A percentile compares a stretch with the other conserved stretches of the same genome.
Evolutionary conservation across 2,329 filamentous ascomycete species (phyloP).

Genomic region (Chaetomium olivaceum): DNA sequence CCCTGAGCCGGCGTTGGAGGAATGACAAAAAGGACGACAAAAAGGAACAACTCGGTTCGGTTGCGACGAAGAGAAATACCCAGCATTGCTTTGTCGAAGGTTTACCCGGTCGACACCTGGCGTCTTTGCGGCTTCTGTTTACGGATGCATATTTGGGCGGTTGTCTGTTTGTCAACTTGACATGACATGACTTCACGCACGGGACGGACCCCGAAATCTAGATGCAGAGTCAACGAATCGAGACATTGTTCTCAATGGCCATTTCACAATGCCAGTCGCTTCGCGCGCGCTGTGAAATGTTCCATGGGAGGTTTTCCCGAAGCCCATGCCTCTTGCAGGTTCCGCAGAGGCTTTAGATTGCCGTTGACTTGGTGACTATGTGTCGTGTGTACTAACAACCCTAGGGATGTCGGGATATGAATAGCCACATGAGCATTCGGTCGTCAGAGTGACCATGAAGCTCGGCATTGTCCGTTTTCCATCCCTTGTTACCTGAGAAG

Average conservation of each 20-base stretch:
- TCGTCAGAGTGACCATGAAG: not conserved
- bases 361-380: constrained; percentile 19
- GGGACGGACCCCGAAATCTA: constrained; percentile 31
- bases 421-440: constrained; percentile 4
- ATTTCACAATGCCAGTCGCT: constrained; percentile 58
- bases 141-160: constrained; percentile 36
- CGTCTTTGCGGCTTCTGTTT: constrained; percentile 32
- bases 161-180: constrained; percentile 21
- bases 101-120: constrained; percentile 28
- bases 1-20: constrained; percentile 14
- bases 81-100: constrained; percentile 16
- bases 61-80: constrained; percentile 25
- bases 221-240: constrained; percentile 40
- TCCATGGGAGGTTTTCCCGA: constrained; percentile 77
- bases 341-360: constrained; percentile 24
- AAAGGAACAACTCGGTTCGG: constrained; percentile 25
- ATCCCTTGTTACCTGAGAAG: constrained; percentile 12
- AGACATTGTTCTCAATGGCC: constrained; percentile 66
- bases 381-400: constrained; percentile 12
- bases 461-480: not conserved
- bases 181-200: constrained; percentile 30
- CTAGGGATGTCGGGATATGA: not conserved
- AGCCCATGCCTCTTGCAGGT: constrained; percentile 44
- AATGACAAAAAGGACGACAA: constrained; percentile 23
- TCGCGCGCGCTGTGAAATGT: constrained; percentile 59